phyloP scores from a whole-genome alignment of 306 rosid genomes.

The Lotus japonicus region DNA sequence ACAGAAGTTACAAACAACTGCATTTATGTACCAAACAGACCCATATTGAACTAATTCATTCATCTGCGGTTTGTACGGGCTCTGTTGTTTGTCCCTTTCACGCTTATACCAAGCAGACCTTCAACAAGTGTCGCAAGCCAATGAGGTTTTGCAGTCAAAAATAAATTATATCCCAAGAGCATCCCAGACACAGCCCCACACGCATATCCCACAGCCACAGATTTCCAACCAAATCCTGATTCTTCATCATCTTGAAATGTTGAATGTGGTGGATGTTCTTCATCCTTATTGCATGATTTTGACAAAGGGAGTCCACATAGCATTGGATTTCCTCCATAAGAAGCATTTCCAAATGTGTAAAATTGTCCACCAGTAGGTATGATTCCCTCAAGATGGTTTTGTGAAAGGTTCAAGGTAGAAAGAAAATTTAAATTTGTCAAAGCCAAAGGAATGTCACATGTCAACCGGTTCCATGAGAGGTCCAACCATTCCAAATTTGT shows the following conservation, averaged over 20 bases:
- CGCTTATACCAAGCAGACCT: too few relatives aligned
- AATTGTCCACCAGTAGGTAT: constrained; percentile 39
- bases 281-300: neutral
- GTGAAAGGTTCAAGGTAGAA: neutral
- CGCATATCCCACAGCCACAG: constrained; percentile 20
- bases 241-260: neutral
- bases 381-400: constrained; percentile 15
- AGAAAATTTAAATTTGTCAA: constrained; percentile 1
- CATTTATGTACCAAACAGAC: too few relatives aligned
- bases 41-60: too few relatives aligned
- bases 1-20: too few relatives aligned
- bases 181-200: constrained; percentile 23
- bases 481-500: neutral
- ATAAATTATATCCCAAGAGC: neutral
- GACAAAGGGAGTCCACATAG: constrained; percentile 29
- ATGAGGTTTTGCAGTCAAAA: too few relatives aligned
- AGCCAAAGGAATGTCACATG: neutral
- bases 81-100: too few relatives aligned
- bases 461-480: neutral
- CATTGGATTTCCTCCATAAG: constrained; percentile 19
- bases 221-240: constrained; percentile 23
- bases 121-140: too few relatives aligned
- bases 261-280: neutral
- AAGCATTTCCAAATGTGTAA: constrained; percentile 18
- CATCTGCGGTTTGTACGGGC: too few relatives aligned